These are phyloP conservation scores for Musa itinerans DNA, from an alignment of 176 grass and related monocot species.

Conservation along the genomic window DNA sequence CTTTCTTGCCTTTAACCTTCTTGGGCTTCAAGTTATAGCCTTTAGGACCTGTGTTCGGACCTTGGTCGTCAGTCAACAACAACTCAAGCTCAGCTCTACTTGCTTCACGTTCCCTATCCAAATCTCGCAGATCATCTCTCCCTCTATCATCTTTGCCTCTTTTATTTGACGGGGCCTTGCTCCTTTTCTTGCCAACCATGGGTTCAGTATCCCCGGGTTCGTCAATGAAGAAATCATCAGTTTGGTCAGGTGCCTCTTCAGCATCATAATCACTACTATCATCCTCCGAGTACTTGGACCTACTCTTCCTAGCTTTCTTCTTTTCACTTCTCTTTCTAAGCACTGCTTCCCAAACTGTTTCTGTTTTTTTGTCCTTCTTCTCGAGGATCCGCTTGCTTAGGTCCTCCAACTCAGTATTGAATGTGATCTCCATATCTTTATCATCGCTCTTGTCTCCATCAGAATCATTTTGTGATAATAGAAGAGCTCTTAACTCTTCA, in stretches of 20 bases:
- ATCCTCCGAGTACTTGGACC: slow-evolving; percentile 27
- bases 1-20: slow-evolving; percentile 44
- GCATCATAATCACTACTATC: slow-evolving; percentile 31
- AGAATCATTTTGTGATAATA: slow-evolving; percentile 44
- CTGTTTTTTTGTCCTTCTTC: slow-evolving; percentile 43
- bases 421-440: slow-evolving; percentile 83
- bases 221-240: slow-evolving; percentile 49
- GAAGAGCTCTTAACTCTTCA: slow-evolving; percentile 46
- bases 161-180: slow-evolving; percentile 27
- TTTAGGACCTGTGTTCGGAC: slow-evolving; percentile 38
- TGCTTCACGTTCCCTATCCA: slow-evolving; percentile 48
- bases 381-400: slow-evolving; percentile 64
- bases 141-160: slow-evolving; percentile 33
- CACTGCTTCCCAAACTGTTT: slow-evolving; percentile 83
- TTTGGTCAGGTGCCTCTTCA: slow-evolving; percentile 30
- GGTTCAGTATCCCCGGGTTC: slow-evolving; percentile 48
- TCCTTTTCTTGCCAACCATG: slow-evolving; percentile 35
- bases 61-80: slow-evolving; percentile 54
- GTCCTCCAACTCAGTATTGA: slow-evolving; percentile 71
- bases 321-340: slow-evolving; percentile 78
- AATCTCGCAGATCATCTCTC: slow-evolving; percentile 24
- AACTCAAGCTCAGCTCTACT: slow-evolving; percentile 80
- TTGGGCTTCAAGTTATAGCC: slow-evolving; percentile 68
- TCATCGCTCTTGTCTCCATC: slow-evolving; percentile 40
- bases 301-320: slow-evolving; percentile 50